These are phyloP conservation scores for Solanum chacoense DNA, from an alignment of 305 asterid genomes.

Conservation along the genomic window DNA sequence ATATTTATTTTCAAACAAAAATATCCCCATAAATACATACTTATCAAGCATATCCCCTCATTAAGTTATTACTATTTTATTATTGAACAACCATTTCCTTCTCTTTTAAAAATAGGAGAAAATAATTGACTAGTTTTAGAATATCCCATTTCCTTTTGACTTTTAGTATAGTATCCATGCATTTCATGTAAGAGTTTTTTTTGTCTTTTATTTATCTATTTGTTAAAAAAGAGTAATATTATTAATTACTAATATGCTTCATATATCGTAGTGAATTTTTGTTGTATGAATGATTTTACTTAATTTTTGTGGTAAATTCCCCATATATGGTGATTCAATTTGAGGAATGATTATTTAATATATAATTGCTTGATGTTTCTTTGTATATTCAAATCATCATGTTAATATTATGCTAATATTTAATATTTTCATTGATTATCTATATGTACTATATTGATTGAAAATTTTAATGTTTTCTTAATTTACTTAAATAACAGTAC, in stretches of 20 bases:
- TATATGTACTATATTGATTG: not conserved
- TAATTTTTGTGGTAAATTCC: not conserved
- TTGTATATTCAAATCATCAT: not conserved
- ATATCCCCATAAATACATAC: not conserved
- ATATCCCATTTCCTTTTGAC: not conserved
- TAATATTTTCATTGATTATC: not conserved
- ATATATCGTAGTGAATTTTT: not conserved
- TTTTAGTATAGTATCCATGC: not conserved
- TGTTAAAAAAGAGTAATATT: too few species aligned
- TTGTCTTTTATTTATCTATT: not conserved
- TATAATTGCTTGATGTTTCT: not conserved
- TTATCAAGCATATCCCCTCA: not conserved
- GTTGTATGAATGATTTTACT: not conserved
- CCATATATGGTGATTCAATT: not conserved
- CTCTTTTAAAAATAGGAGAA: not conserved
- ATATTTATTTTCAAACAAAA: not conserved
- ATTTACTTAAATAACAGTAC: not conserved
- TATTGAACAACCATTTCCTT: not conserved
- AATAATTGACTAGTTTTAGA: not conserved
- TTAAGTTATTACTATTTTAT: not conserved
- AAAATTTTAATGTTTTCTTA: not conserved
- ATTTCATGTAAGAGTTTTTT: not conserved
- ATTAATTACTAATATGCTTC: not conserved
- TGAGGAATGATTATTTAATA: not conserved
- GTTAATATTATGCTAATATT: not conserved